A percentile compares a stretch with the other conserved stretches of the same genome.
phyloP scores from a whole-genome alignment of 1,284 basidiomycete species.

The Grifola frondosa region DNA sequence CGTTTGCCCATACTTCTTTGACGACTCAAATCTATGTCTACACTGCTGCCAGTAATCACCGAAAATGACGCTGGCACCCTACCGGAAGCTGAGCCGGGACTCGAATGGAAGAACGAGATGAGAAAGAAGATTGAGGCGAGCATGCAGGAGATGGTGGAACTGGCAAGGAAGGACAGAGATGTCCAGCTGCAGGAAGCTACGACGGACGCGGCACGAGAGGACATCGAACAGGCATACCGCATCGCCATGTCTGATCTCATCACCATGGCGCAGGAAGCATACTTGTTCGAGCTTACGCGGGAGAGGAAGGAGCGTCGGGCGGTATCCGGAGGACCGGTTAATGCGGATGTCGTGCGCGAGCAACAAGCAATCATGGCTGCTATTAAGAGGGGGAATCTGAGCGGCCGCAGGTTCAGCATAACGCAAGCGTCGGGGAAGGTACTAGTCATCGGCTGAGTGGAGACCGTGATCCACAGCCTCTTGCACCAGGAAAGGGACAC shows the following conservation, averaged over 20 bases:
- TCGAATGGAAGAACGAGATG: conserved; percentile 49
- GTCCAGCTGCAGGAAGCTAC: conserved; percentile 35
- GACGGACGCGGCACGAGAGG: conserved; percentile 29
- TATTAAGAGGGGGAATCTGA: conserved; percentile 25
- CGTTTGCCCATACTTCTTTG: conserved; percentile 7
- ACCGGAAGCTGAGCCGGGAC: conserved; percentile 50
- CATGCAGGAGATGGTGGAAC: conserved; percentile 45
- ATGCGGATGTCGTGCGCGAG: conserved; percentile 22
- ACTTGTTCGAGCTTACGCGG: conserved; percentile 24
- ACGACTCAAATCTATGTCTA: conserved; percentile 24
- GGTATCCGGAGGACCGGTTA: conserved; percentile 20
- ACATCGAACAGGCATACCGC: conserved; percentile 38
- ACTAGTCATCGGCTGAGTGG: conserved; percentile 12
- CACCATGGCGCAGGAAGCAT: conserved; percentile 32
- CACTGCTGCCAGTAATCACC: conserved; percentile 19
- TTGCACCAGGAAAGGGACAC: conserved; percentile 1
- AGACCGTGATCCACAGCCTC: conserved; percentile 6
- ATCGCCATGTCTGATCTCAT: conserved; percentile 36
- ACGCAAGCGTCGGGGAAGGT: conserved; percentile 8
- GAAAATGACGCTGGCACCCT: conserved; percentile 17
- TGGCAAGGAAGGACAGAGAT: conserved; percentile 45
- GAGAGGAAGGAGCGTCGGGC: conserved; percentile 31
- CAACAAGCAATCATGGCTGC: conserved; percentile 34
- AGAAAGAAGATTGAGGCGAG: conserved; percentile 43
- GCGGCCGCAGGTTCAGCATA: conserved; percentile 10